A percentile compares a stretch with the other conserved stretches of the same genome.
phyloP scores from a whole-genome alignment of 768 basidiomycete species.

The Pisolithus albus region DNA sequence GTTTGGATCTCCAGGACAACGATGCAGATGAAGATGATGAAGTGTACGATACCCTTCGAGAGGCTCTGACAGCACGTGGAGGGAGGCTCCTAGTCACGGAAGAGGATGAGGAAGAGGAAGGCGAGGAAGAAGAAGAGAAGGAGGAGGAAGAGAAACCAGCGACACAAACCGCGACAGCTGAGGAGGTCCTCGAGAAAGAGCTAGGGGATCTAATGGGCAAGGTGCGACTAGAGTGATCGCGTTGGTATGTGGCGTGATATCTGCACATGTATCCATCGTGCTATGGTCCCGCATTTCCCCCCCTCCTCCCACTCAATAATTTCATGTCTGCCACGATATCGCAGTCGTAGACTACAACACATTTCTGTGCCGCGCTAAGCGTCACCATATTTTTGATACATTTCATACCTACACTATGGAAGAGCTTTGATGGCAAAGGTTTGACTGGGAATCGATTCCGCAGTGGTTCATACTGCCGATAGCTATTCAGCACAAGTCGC shows the following conservation, averaged over 20 bases:
- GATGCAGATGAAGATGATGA: constrained; percentile 77
- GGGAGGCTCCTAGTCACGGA: constrained; percentile 64
- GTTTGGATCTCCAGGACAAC: constrained; percentile 86
- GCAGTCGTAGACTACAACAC: too few relatives aligned
- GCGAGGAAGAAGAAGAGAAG: constrained; percentile 24
- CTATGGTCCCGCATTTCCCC: too few relatives aligned
- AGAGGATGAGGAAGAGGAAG: constrained; percentile 67
- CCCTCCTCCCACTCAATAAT: too few relatives aligned
- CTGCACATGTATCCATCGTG: too few relatives aligned
- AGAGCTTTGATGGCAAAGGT: too few relatives aligned
- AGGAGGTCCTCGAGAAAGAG: constrained; percentile 25
- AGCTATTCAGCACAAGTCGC: too few relatives aligned
- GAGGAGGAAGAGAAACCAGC: constrained; percentile 19
- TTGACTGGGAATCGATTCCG: too few relatives aligned
- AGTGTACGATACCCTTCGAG: constrained; percentile 44
- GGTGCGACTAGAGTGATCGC: constrained; percentile 39
- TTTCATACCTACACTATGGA: too few relatives aligned
- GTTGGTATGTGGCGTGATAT: not conserved
- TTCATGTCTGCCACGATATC: too few relatives aligned
- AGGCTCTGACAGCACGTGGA: constrained; percentile 54
- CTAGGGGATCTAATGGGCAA: constrained; percentile 66
- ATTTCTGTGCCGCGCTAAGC: too few relatives aligned
- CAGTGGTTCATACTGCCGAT: too few relatives aligned
- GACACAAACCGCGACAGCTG: constrained; percentile 16
- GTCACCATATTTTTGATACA: too few relatives aligned